Evolutionary conservation across 2,329 filamentous ascomycete species (phyloP).

Genomic region (Colletotrichum sp.): DNA sequence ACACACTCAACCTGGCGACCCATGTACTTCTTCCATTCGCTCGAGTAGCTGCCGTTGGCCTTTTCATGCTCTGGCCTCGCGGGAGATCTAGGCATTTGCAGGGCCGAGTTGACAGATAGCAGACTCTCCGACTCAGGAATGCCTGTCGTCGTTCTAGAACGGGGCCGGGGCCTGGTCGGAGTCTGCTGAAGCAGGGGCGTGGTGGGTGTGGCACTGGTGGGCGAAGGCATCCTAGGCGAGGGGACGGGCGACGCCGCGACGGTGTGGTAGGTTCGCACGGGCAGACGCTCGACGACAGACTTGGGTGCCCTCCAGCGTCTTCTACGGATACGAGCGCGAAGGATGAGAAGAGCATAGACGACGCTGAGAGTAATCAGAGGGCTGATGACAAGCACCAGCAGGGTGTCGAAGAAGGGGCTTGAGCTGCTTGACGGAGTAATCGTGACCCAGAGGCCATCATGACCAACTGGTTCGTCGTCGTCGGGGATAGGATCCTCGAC

Average conservation of each 20-base stretch:
- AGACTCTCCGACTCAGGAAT: slow-evolving; percentile 56
- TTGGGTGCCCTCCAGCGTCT: slow-evolving; percentile 97
- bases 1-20: slow-evolving; percentile 84
- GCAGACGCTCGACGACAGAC: slow-evolving; percentile 91
- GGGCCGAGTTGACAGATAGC: slow-evolving; percentile 45
- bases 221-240: slow-evolving; percentile 64
- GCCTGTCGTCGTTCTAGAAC: slow-evolving; percentile 69
- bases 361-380: slow-evolving; percentile 91
- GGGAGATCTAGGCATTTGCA: slow-evolving; percentile 40
- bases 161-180: slow-evolving; percentile 59
- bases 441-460: slow-evolving; percentile 94
- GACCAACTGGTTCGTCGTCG: slow-evolving; percentile 45
- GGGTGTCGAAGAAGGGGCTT: slow-evolving; percentile 93
- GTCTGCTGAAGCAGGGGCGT: slow-evolving; percentile 78
- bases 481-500: slow-evolving; percentile 25
- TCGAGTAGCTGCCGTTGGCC: slow-evolving; percentile 44
- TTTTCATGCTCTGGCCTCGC: slow-evolving; percentile 54
- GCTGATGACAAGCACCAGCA: slow-evolving; percentile 95
- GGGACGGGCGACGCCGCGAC: slow-evolving; percentile 68
- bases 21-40: slow-evolving; percentile 71
- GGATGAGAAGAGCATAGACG: slow-evolving; percentile 86
- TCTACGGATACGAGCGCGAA: slow-evolving; percentile 87
- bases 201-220: slow-evolving; percentile 70
- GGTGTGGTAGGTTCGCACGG: slow-evolving; percentile 93
- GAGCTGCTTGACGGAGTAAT: slow-evolving; percentile 89